Conservation (phyloP, 305 asterid genomes). For the Fraxinus sp. region DNA sequence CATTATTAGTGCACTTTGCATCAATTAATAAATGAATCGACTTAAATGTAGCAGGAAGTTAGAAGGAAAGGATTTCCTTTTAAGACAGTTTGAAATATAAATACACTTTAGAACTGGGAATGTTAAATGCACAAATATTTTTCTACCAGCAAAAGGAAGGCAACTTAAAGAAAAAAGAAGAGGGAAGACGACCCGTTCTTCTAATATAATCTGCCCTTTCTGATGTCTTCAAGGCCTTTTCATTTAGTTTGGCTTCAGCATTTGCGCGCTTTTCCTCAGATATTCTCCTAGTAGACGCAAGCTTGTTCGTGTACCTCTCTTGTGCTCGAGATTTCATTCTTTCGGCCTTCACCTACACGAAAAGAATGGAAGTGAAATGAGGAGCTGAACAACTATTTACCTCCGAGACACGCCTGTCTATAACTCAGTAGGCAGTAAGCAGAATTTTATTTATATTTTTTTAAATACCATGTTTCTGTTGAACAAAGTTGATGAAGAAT, state of each 20-base stretch:
- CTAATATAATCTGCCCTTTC: constrained; percentile 80
- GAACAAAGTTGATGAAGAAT: background rate
- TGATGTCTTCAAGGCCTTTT: constrained; percentile 60
- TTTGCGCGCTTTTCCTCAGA: constrained; percentile 84
- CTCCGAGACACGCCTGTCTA: background rate
- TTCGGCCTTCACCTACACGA: constrained; percentile 70
- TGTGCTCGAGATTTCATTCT: constrained; percentile 71
- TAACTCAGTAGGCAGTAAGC: background rate
- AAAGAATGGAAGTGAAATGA: background rate
- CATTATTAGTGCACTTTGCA: background rate
- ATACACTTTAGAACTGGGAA: background rate
- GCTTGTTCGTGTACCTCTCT: constrained; percentile 59
- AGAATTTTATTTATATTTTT: no score
- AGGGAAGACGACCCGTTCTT: constrained; percentile 79
- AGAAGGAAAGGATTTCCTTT: background rate
- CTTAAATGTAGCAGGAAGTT: background rate
- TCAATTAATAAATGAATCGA: background rate
- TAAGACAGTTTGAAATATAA: background rate
- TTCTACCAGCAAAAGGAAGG: constrained; percentile 71
- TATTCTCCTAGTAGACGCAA: constrained; percentile 64
- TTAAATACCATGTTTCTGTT: background rate
- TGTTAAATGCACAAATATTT: background rate
- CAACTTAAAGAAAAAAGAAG: constrained; percentile 62
- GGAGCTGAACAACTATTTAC: background rate
- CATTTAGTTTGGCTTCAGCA: constrained; percentile 74